These are phyloP conservation scores for Metschnikowia picachoensis DNA, from an alignment of 805 yeast species.

Conservation along the genomic window DNA sequence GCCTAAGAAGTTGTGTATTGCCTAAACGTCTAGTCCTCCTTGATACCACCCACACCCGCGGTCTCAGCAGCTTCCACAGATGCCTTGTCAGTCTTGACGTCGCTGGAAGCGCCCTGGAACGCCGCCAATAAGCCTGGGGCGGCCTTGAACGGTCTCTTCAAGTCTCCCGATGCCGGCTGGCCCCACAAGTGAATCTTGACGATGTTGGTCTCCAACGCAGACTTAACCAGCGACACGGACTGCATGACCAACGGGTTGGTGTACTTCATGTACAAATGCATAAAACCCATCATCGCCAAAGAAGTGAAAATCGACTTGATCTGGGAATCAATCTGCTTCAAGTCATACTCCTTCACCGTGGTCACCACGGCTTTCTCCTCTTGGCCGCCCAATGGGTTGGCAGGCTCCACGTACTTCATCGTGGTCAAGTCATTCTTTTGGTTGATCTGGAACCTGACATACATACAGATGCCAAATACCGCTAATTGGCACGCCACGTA, in stretches of 20 bases:
- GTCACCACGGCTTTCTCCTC: constrained; percentile 78
- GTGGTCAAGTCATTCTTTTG: constrained; percentile 88
- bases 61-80: constrained; percentile 80
- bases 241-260: constrained; percentile 97
- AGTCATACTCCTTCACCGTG: constrained; percentile 92
- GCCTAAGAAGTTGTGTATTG: background rate
- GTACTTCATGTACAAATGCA: constrained; percentile 96
- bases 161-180: constrained; percentile 77
- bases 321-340: constrained; percentile 75
- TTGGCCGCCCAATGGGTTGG: constrained; percentile 74
- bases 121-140: constrained; percentile 52
- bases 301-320: constrained; percentile 84
- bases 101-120: constrained; percentile 56
- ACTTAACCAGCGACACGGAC: constrained; percentile 83
- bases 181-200: constrained; percentile 89
- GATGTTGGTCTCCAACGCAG: constrained; percentile 83
- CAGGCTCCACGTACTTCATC: constrained; percentile 83
- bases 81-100: constrained; percentile 79
- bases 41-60: constrained; percentile 83
- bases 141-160: constrained; percentile 95
- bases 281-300: constrained; percentile 94
- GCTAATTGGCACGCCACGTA: constrained; percentile 64
- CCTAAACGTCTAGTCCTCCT: constrained; percentile 58
- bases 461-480: constrained; percentile 63
- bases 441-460: constrained; percentile 56